Base-by-base conservation (phyloP, 768 basidiomycete genomes). In the Lyophyllum atratum region DNA sequence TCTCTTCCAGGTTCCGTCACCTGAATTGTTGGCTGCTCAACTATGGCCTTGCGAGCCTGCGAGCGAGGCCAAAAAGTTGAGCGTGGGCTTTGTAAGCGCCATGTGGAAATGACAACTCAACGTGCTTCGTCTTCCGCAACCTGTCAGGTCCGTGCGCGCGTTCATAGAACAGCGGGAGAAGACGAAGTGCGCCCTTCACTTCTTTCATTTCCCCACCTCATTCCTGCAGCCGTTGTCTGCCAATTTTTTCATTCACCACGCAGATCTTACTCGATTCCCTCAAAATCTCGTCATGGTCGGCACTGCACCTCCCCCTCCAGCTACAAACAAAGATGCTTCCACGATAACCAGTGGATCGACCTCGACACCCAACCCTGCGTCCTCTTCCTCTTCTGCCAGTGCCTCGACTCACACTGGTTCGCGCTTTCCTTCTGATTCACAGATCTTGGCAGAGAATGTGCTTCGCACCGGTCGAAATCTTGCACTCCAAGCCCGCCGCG, bases 51-150 rank as follows among this genome's bases (percentile, higher is more conserved):
- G 46, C 28, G 46, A 48, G 46, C 46, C 29, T 29, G 46, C 46
- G 46, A 48, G 46, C 26, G 8, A 11, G 28, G 7, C 46, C 25
- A 28, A 26, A 29, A 31, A 8, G 28, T 48, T 29, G 17, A 4
- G 28, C n/a, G 7, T 19, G 0, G 69, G 72, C 52, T 45, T 54
- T 54, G 52, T 54, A 54, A 54, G 52, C 43, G 28, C 43, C 1
- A 31, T 28, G 43, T 43, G 34, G 34, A 4, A 10, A 10, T 37
- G 34, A 37, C 34, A 15, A 14, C 34, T 15, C 9, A 37, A 37
- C 34, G 14, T 15, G 9, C 15, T 9, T 37, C 34, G 7, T 10
- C 34, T 37, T 37, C 34, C 9, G 15, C 9, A 8, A 37, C 34
- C 34, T 37, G 7, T 14, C 34, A 37, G 34, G 34, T 37, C 34